A percentile compares a stretch with the other conserved stretches of the same genome.
phyloP scores from a whole-genome alignment of 768 basidiomycete species.

The Lyophyllum shimeji region DNA sequence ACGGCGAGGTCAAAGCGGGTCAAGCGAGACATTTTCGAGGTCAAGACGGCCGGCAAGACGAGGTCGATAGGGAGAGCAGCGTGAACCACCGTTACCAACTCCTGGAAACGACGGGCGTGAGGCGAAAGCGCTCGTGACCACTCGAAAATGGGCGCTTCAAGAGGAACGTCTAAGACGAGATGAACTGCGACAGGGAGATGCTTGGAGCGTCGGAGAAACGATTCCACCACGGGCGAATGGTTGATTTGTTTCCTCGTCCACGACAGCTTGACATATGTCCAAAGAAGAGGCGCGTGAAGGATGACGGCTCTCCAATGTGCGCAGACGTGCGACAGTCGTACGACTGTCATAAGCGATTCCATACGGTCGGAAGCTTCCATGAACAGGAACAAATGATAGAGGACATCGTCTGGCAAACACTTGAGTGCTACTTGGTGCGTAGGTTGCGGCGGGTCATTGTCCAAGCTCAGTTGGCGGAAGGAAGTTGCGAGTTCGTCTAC shows the following conservation, averaged over 20 bases:
- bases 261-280: conserved; percentile 16
- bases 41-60: conserved; percentile 3
- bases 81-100: neutral
- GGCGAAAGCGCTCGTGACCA: conserved; percentile 1
- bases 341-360: conserved; percentile 7
- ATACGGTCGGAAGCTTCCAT: conserved; percentile 6
- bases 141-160: neutral
- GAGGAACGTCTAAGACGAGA: conserved; percentile 1
- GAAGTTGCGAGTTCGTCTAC: conserved; percentile 1
- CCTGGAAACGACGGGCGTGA: conserved; percentile 8
- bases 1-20: conserved; percentile 12
- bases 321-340: conserved; percentile 16
- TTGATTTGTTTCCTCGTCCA: conserved; percentile 5
- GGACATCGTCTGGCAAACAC: conserved; percentile 13
- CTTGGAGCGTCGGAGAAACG: conserved; percentile 14
- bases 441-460: neutral
- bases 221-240: conserved; percentile 5
- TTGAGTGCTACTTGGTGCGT: neutral
- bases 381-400: conserved; percentile 14
- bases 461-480: conserved; percentile 6
- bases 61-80: neutral
- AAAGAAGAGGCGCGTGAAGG: conserved; percentile 14
- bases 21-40: conserved; percentile 4
- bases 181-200: conserved; percentile 12
- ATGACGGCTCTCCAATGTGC: conserved; percentile 14